Conservation (phyloP, 805 yeast species). For the Starmerella etchellsii region DNA sequence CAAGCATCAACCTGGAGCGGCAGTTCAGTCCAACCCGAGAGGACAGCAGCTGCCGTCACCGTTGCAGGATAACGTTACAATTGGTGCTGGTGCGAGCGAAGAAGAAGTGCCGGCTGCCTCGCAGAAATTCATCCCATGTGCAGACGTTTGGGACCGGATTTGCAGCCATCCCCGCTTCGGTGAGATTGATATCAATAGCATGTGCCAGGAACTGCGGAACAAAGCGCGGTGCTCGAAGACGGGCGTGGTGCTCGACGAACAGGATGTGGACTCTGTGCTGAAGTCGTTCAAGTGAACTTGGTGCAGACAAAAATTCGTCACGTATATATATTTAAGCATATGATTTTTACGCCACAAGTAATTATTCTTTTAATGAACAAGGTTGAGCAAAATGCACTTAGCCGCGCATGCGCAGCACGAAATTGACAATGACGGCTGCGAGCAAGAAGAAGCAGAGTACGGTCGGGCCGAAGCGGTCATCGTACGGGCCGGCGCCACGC, state of each 20-base stretch:
- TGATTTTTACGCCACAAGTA: neutral
- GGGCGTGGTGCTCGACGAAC: conserved; percentile 77
- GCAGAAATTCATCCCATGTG: conserved; percentile 45
- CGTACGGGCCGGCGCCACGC: conserved; percentile 98
- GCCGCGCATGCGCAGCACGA: conserved; percentile 60
- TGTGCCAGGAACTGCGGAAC: conserved; percentile 74
- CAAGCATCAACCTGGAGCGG: neutral
- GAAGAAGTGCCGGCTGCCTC: conserved; percentile 26
- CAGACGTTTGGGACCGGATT: conserved; percentile 93
- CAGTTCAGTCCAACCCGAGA: neutral
- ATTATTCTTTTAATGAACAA: too few species aligned
- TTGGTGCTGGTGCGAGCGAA: neutral
- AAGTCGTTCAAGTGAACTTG: conserved; percentile 8
- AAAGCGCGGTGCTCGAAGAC: conserved; percentile 92
- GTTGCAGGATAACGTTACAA: neutral
- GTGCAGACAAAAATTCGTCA: too few species aligned
- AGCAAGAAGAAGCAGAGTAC: conserved; percentile 87
- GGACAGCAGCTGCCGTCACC: neutral
- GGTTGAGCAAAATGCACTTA: neutral
- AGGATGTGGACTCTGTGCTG: conserved; percentile 56
- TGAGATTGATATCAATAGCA: conserved; percentile 86
- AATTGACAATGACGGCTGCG: conserved; percentile 87
- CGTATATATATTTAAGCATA: neutral
- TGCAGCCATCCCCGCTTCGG: conserved; percentile 88
- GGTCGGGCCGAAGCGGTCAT: conserved; percentile 97